Base-by-base conservation (phyloP, 2,329 filamentous ascomycete genomes). In the Fusarium robinianum region DNA sequence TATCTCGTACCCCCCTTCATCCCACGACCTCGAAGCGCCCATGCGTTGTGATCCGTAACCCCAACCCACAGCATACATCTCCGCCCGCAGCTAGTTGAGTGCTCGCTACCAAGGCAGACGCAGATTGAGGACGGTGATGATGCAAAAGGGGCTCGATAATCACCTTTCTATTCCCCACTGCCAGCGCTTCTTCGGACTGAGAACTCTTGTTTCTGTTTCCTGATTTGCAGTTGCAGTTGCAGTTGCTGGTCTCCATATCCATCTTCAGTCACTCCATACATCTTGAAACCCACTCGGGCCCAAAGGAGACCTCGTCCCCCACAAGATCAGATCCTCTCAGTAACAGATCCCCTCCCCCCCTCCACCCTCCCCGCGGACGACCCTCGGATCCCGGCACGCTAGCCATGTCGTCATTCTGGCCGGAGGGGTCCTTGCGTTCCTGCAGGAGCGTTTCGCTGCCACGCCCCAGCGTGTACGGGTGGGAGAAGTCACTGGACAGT, bases 401-500 rank as follows among this genome's bases (percentile, higher is more conserved):
- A n/a, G n/a, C 11, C 12, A 32, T 32, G 26, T 36, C 32, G 42
- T 41, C 46, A 46, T 46, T 17, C 38, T 22, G 24, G 35, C 22
- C 29, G 22, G 29, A 21, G 41, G 30, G 14, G 34, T 27, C 40
- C 51, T 17, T 35, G 48, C 40, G 29, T 36, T 27, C 16, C 37
- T 53, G 52, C 45, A 56, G 31, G 52, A 41, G 41, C 41, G 45
- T 46, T 47, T 41, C 33, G 27, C 15, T 25, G 31, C 15, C 29
- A 12, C 21, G 39, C 36, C 24, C 18, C 35, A 26, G 31, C 27
- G 17, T 55, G 42, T 48, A 37, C 29, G 9, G 18, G 22, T n/a
- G n/a, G n/a, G n/a, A n/a, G n/a, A 54, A 37, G 49, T 61, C 36
- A 44, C 46, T 42, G 35, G 40, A 33, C 43, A 30, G 46, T 50